Evolutionary conservation across 306 rosid species (phyloP), one percentile per base, ranked within the genome.

Genomic region (Acacia melanoxylon): DNA sequence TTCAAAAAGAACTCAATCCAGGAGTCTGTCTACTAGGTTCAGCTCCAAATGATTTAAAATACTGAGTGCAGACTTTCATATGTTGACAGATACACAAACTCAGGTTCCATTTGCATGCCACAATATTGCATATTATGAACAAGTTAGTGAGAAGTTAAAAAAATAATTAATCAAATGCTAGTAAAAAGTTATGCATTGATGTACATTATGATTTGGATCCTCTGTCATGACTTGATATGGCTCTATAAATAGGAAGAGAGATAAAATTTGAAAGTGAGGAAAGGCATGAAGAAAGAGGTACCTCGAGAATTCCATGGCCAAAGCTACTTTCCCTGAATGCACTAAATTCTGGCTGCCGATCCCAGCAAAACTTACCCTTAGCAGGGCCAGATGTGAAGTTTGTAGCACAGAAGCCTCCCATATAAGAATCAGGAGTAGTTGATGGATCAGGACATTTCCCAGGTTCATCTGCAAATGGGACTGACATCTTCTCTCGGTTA

Each of bases 401-500:
- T 78, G 74, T 67, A 24, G 93, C 94, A 81, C 97, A 92, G 79
- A 88, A 81, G 77, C 88, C 91, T 67, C 92, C 95, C 79, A 89
- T 71, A 74, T 77, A 76, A 17, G 83, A 58, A 66, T 87, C 91
- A 22, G 82, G 85, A 70, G 91, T 80, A 54, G 85, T 86, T 71
- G 61, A 83, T 75, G 95, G 95, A 52, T 88, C 85, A 41, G 88
- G 94, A 87, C 93, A 94, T 7, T 85, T 72, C 75, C 91, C 94
- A 24, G 90, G 93, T 62, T 90, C 94, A 76, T 92, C 94, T 44
- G 91, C 88, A 22, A 88, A 74, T 13, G 63, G 20, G 40, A 79
- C 75, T 48, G 98, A 86, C 98, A 92, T 90, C 89, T 91, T 92
- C 89, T 94, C 98, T 84, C 94, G 85, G 44, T 94, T 94, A 68